Evolutionary conservation across 2,329 filamentous ascomycete genomes (phyloP), one percentile per base, ranked within the genome.

Genomic region (Diaporthe aspalathi): DNA sequence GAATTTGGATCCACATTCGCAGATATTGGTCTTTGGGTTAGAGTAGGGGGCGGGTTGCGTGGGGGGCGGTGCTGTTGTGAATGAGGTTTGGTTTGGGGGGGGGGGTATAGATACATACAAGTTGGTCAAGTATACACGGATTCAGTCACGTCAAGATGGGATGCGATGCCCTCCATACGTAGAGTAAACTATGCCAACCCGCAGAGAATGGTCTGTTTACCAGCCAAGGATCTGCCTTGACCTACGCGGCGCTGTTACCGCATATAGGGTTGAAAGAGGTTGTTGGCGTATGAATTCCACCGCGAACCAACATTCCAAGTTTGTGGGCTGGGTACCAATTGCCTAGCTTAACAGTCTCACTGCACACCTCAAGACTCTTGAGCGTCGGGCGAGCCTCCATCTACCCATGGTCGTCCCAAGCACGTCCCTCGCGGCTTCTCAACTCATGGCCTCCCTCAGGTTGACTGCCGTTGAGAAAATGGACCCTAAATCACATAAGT

Each of bases 41-140:
- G 43, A 49, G 22, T 7, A 12, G 22, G 14, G 7, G 35, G 22
- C 8, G 32, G 14, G 9, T n/a, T n/a, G n/a, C n/a, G n/a, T n/a
- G n/a, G 17, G 20, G 27, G 20, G 60, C 27, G 14, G 5, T 38
- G 45, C 45, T 32, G 43, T 20, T 20, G 43, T 35, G 43, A 49
- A 22, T 38, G 29, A 20, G 60, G 35, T 29, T 49, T 38, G 9
- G n/a, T n/a, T n/a, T n/a, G n/a, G n/a, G n/a, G n/a, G n/a, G n/a
- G n/a, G 60, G 45, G 12, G 27, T 65, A 50, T 50, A 65, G 45
- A 65, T 49, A 49, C 22, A 65, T 65, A 38, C 32, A 65, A 38
- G n/a, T 24, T 50, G 60, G 60, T 24, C 16, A 65, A 38, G 29
- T 50, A 65, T 3, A 38, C 38, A 50, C 3, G n/a, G 14, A 50